A percentile compares a stretch with the other conserved stretches of the same genome.
Conservation (phyloP, 345 rosid genomes). For the Arabidopsis arenosa region DNA sequence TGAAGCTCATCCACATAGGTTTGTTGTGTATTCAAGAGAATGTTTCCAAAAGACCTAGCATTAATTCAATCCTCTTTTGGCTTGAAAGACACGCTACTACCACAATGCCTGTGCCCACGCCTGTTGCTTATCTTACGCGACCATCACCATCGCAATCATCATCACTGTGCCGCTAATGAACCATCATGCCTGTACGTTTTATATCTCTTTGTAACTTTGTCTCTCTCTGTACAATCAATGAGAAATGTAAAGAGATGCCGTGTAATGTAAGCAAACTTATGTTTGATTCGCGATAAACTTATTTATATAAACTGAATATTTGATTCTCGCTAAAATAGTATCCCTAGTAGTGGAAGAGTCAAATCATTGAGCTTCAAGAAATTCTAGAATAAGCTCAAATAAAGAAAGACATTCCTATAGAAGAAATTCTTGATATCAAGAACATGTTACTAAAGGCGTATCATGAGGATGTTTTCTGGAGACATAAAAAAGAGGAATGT, state of each 20-base stretch:
- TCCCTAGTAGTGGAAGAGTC: too few species aligned
- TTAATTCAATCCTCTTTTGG: constrained; percentile 51
- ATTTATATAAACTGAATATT: too few species aligned
- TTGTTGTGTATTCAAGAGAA: constrained; percentile 59
- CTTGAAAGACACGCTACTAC: constrained; percentile 42
- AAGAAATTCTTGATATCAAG: too few species aligned
- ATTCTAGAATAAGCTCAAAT: too few species aligned
- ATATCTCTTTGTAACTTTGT: too few species aligned
- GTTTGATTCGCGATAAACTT: neutral
- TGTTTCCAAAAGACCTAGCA: constrained; percentile 49
- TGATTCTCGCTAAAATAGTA: too few species aligned
- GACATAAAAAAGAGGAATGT: too few species aligned
- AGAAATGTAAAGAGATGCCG: neutral
- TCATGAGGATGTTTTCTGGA: too few species aligned
- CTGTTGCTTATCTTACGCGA: constrained; percentile 41
- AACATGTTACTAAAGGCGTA: too few species aligned
- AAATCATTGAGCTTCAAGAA: too few species aligned
- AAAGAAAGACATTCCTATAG: too few species aligned
- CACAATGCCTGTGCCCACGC: constrained; percentile 48
- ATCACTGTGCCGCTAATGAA: neutral
- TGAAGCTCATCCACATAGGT: constrained; percentile 57
- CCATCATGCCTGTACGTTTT: neutral
- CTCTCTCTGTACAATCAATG: neutral
- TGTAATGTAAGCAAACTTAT: neutral
- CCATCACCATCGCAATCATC: neutral